Base-by-base conservation (phyloP, 2,329 filamentous ascomycete genomes). In the Periglandula ipomoeae region DNA sequence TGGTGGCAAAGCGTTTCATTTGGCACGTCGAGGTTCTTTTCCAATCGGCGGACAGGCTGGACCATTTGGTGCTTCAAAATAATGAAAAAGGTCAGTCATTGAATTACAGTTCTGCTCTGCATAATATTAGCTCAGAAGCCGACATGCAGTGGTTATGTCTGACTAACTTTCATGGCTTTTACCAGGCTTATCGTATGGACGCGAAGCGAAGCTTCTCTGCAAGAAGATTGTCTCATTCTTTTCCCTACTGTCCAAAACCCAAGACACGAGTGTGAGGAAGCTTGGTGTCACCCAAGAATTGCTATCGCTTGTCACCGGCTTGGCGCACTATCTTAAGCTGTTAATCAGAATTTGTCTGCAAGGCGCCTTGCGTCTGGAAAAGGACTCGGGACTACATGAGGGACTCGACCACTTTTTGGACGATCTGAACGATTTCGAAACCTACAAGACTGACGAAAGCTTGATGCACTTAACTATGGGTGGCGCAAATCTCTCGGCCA, bases 171-270 rank as follows among this genome's bases (percentile, higher is more conserved):
- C 8, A 20, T 45, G 35, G 35, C 19, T 27, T 22, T n/a, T 38
- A 3, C 37, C 24, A 87, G 89, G 87, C 53, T 76, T 98, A 52
- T 88, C 89, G 9, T 98, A 97, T 63, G 86, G 87, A 17, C 83
- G 93, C 59, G 93, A 98, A 71, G 87, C 93, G n/a, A 98, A 98
- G 68, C 76, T 98, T 45, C 79, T 98, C n/a, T 98, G 93, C 74
- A 98, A 98, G 69, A 98, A 98, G 68, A 95, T 98, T 48, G 93
- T 98, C 5, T 88, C 91, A 23, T 98, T 98, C 73, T 98, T 98
- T 65, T 89, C 89, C 11, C 73, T 98, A 17, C 75, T 98, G 8
- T 95, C 91, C 5, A 95, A 95, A 65, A 93, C 90, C 1, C 91
- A 97, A 63, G 90, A 96, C 61, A 88, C 84, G 8, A 87, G 85